These are phyloP conservation scores for Ceratobasidium sp. DNA, from an alignment of 1,284 basidiomycete species.

Conservation along the genomic window DNA sequence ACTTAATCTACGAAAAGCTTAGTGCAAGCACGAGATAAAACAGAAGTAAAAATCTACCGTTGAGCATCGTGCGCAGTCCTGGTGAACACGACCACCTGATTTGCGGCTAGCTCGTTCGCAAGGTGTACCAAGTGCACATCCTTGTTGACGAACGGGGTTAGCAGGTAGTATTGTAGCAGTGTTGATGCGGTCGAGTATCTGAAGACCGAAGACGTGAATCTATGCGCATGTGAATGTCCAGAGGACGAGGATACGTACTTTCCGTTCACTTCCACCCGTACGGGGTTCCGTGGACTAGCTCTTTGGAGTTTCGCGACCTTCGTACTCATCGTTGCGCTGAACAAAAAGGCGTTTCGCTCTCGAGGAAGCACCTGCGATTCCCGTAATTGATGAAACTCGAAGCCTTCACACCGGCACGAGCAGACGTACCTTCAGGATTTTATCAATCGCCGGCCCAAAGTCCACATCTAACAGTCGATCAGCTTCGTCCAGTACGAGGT, in stretches of 20 bases:
- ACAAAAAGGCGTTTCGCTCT: constrained; percentile 95
- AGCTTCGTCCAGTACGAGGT: constrained; percentile 96
- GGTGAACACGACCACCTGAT: constrained; percentile 96
- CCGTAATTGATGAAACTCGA: too few relatives aligned
- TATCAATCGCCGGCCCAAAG: constrained; percentile 98
- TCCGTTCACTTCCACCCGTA: constrained; percentile 92
- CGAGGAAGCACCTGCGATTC: constrained; percentile 77
- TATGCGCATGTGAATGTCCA: neutral
- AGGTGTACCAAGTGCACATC: constrained; percentile 93
- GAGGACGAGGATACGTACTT: constrained; percentile 69
- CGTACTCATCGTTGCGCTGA: constrained; percentile 99
- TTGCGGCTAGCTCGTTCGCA: constrained; percentile 88
- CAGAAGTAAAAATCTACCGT: constrained; percentile 58
- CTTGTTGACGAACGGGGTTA: constrained; percentile 93
- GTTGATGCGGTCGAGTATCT: constrained; percentile 98
- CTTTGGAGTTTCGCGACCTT: constrained; percentile 98
- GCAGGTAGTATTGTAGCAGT: constrained; percentile 95
- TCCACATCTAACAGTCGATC: constrained; percentile 97
- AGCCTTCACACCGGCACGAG: too few relatives aligned
- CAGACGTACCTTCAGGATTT: constrained; percentile 77
- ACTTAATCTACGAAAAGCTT: constrained; percentile 60
- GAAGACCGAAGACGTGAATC: constrained; percentile 28
- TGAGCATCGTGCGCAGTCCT: constrained; percentile 97
- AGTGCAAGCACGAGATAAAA: constrained; percentile 11
- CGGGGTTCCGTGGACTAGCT: constrained; percentile 93